A percentile compares a stretch with the other conserved stretches of the same genome.
These are phyloP conservation scores for Candida ficus DNA, from an alignment of 805 yeast species.

Conservation along the genomic window DNA sequence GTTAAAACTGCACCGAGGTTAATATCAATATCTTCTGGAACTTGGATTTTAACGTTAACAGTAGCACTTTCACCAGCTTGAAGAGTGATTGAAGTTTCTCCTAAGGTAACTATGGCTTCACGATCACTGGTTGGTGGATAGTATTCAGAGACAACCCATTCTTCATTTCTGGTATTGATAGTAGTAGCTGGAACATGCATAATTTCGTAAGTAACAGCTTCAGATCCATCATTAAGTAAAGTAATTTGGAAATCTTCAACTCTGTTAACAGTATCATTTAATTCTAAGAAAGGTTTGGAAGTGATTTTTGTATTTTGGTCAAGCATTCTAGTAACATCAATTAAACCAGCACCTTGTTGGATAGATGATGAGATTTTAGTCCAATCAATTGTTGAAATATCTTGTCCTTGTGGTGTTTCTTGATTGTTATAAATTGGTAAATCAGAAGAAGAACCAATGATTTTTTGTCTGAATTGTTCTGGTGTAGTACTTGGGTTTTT, in stretches of 20 bases:
- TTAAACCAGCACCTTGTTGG: slow-evolving; percentile 17
- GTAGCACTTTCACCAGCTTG: slow-evolving; percentile 14
- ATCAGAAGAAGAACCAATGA: slow-evolving; percentile 7
- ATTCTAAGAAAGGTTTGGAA: slow-evolving; percentile 9
- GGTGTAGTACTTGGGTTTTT: slow-evolving; percentile 8
- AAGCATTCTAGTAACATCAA: slow-evolving; percentile 10
- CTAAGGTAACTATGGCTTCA: slow-evolving; percentile 6
- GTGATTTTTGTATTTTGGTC: slow-evolving; percentile 8
- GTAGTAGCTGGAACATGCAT: slow-evolving; percentile 9
- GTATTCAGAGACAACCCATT: not conserved
- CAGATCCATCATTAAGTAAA: slow-evolving; percentile 7
- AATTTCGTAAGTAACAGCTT: slow-evolving; percentile 9
- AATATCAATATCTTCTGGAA: slow-evolving; percentile 3
- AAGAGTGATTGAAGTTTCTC: slow-evolving; percentile 5
- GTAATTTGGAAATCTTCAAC: slow-evolving; percentile 11
- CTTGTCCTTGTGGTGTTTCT: not conserved
- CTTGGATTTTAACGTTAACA: slow-evolving; percentile 7
- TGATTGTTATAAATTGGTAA: slow-evolving; percentile 1
- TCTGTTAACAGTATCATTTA: slow-evolving; percentile 14
- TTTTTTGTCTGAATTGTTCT: not conserved
- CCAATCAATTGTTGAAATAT: slow-evolving; percentile 5
- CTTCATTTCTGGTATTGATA: slow-evolving; percentile 4
- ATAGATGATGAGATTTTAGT: slow-evolving; percentile 8
- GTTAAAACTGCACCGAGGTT: slow-evolving; percentile 6
- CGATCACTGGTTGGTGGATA: slow-evolving; percentile 7